These are phyloP conservation scores for Volvariella surrecta DNA, from an alignment of 1,284 basidiomycete genomes.

Conservation along the genomic window DNA sequence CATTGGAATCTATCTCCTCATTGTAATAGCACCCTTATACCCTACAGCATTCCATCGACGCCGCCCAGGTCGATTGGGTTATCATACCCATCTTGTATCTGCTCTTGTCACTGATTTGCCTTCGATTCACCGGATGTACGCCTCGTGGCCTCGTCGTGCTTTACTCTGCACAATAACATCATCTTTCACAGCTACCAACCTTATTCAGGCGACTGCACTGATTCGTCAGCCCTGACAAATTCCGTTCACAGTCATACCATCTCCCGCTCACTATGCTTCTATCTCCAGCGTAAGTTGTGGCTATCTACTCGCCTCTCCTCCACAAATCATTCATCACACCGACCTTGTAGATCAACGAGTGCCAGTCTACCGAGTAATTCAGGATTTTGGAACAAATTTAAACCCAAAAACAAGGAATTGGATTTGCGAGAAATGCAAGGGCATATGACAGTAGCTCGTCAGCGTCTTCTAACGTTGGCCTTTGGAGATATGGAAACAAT, in stretches of 20 bases:
- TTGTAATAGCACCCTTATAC: no score
- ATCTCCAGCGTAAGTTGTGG: constrained; percentile 62
- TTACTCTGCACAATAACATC: constrained; percentile 9
- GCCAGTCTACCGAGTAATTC: constrained; percentile 47
- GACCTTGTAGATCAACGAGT: constrained; percentile 47
- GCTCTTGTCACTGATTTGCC: constrained; percentile 13
- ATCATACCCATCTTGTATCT: neutral
- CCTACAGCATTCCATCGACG: no score
- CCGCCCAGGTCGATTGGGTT: no score
- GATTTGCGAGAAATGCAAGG: constrained; percentile 42
- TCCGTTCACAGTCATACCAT: constrained; percentile 13
- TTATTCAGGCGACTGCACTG: neutral
- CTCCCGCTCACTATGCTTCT: constrained; percentile 47
- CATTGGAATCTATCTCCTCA: no score
- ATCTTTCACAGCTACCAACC: constrained; percentile 12
- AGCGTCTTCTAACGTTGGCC: constrained; percentile 70
- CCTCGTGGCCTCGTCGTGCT: constrained; percentile 44
- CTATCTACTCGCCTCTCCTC: constrained; percentile 15
- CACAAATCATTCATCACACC: constrained; percentile 22
- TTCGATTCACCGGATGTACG: constrained; percentile 19
- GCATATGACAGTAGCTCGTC: constrained; percentile 56
- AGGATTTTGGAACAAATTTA: constrained; percentile 66
- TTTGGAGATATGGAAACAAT: constrained; percentile 80
- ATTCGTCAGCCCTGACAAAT: constrained; percentile 16
- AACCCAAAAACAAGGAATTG: constrained; percentile 45